Evolutionary conservation across 371 early-diverging fungal species (phyloP).

Genomic region (Apophysomyces sp.): DNA sequence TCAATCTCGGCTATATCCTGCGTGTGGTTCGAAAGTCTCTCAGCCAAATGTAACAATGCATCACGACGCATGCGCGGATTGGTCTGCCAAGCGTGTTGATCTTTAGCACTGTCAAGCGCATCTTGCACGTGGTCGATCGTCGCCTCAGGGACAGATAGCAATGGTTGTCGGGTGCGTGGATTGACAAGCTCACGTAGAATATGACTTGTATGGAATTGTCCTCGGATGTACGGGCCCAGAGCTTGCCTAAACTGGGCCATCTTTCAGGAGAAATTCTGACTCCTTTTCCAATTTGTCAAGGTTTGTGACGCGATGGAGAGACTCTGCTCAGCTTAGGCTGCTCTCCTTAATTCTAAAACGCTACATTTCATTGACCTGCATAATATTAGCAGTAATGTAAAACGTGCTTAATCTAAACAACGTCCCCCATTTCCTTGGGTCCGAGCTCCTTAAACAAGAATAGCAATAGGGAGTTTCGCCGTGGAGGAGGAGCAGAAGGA

Average conservation of each 20-base stretch:
- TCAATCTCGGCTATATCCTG: slow-evolving; percentile 71
- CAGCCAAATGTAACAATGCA: slow-evolving; percentile 63
- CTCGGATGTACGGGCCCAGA: slow-evolving; percentile 13
- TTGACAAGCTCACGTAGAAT: slow-evolving; percentile 6
- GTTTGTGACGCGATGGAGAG: neutral
- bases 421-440: neutral
- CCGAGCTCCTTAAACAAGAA: neutral
- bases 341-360: neutral
- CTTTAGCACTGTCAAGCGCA: slow-evolving; percentile 3
- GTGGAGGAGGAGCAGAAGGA: neutral
- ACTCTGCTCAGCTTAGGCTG: too few species aligned
- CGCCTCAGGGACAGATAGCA: slow-evolving; percentile 7
- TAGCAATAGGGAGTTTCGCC: neutral
- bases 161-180: slow-evolving; percentile 13
- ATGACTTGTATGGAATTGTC: slow-evolving; percentile 3
- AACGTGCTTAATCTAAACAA: neutral
- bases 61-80: slow-evolving; percentile 52
- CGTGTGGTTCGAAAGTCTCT: slow-evolving; percentile 47
- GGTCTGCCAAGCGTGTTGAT: slow-evolving; percentile 10
- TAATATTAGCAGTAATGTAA: neutral
- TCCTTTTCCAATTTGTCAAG: neutral
- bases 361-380: neutral
- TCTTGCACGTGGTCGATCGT: slow-evolving; percentile 7
- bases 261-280: neutral
- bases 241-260: neutral